Conservation (phyloP, 2,329 filamentous ascomycete species). For the Paecilomyces formosus region DNA sequence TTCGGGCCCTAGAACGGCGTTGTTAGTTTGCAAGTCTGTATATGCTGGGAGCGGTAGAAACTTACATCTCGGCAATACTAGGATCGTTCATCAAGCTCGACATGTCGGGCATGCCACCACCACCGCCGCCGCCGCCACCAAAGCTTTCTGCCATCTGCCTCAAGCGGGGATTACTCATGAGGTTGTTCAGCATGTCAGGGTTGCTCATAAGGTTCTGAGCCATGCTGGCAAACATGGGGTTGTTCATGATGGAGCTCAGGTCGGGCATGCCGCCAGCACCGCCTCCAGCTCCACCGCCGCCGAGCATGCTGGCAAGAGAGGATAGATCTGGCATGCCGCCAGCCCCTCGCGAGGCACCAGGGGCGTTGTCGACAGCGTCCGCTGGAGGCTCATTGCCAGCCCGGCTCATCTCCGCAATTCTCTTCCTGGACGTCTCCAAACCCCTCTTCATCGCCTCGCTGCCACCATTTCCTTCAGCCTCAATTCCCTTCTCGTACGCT, state of each 20-base stretch:
- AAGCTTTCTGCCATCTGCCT: conserved; percentile 82
- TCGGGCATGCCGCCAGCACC: conserved; percentile 70
- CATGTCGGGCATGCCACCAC: conserved; percentile 86
- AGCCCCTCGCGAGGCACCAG: conserved; percentile 39
- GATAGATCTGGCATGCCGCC: conserved; percentile 66
- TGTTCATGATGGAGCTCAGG: conserved; percentile 80
- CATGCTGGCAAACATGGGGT: conserved; percentile 97
- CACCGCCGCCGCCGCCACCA: conserved; percentile 34
- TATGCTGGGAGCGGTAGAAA: conserved; percentile 15
- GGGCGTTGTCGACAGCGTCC: conserved; percentile 45
- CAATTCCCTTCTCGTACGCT: conserved; percentile 86
- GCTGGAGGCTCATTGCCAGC: conserved; percentile 45
- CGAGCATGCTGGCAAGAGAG: conserved; percentile 65
- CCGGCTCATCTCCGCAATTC: conserved; percentile 70
- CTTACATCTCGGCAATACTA: conserved; percentile 86
- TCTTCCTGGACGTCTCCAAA: conserved; percentile 83
- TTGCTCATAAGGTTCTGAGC: conserved; percentile 97
- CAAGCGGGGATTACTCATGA: conserved; percentile 90
- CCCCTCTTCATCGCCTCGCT: conserved; percentile 98
- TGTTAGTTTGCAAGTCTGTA: conserved; percentile 6
- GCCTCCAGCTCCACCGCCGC: conserved; percentile 51
- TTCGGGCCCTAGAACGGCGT: conserved; percentile 47
- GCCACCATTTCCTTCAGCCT: conserved; percentile 86
- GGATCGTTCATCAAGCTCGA: conserved; percentile 84
- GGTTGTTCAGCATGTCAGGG: conserved; percentile 79